Percentiles rank a stretch among this genome's conserved stretches.
Conservation (phyloP, 2,329 filamentous ascomycete species). For the Aspergillus chevalieri region DNA sequence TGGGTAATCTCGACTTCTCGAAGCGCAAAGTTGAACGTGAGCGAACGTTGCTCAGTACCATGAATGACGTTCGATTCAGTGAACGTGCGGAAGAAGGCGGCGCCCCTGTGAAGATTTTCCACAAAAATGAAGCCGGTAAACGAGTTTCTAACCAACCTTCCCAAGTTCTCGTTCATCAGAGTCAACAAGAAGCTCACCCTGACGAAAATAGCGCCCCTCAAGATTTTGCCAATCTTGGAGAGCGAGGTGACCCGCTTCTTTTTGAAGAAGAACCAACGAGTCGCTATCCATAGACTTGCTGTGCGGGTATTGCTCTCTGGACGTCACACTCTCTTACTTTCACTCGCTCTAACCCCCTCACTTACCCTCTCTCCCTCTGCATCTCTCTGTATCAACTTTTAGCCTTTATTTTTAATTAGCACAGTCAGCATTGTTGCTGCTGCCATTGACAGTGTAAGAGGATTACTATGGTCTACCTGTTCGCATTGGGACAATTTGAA, state of each 20-base stretch:
- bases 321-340: not conserved
- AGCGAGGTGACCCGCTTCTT: constrained; percentile 74
- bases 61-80: constrained; percentile 67
- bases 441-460: not conserved
- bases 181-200: constrained; percentile 55
- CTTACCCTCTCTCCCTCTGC: not conserved
- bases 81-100: constrained; percentile 52
- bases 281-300: constrained; percentile 22
- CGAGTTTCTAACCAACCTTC: constrained; percentile 39
- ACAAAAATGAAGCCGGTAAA: constrained; percentile 58
- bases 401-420: not conserved
- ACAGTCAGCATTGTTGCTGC: not conserved
- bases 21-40: constrained; percentile 74
- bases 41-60: constrained; percentile 73
- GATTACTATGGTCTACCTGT: not conserved
- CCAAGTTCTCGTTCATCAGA: constrained; percentile 16
- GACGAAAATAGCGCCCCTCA: constrained; percentile 59
- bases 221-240: constrained; percentile 80
- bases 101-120: constrained; percentile 64
- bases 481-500: not conserved
- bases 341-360: not conserved
- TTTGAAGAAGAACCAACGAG: constrained; percentile 58
- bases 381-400: not conserved
- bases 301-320: not conserved
- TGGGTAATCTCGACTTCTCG: constrained; percentile 75